Evolutionary conservation across 352 stramenopile genomes (phyloP).

Genomic region (Phytophthora sojae): DNA sequence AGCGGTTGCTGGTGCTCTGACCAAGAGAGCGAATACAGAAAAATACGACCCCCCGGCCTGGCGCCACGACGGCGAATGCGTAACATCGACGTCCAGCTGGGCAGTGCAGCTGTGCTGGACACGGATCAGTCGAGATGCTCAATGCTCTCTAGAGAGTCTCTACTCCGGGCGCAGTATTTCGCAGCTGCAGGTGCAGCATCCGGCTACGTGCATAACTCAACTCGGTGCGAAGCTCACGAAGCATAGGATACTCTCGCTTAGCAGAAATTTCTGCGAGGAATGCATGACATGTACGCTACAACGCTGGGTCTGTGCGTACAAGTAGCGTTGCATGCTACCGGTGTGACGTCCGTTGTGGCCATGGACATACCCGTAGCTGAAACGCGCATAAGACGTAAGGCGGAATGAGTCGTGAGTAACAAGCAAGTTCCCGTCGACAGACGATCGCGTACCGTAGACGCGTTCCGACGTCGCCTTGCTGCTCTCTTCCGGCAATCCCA

Average conservation of each 20-base stretch:
- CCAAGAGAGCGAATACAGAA: constrained; percentile 21
- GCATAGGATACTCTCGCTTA: background rate
- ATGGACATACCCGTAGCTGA: background rate
- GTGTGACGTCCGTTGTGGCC: constrained; percentile 2
- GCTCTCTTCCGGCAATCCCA: constrained; percentile 3
- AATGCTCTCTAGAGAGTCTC: background rate
- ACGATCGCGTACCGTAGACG: constrained; percentile 5
- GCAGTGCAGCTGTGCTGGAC: constrained; percentile 13
- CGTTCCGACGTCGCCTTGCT: constrained; percentile 2
- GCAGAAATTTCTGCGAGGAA: background rate
- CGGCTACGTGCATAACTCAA: background rate
- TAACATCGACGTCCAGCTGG: constrained; percentile 7
- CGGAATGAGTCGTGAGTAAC: constrained; percentile 28
- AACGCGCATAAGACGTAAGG: constrained; percentile 9
- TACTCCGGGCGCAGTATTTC: constrained; percentile 1
- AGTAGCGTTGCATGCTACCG: background rate
- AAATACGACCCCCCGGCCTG: constrained; percentile 6
- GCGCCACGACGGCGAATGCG: background rate
- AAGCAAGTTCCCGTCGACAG: constrained; percentile 5
- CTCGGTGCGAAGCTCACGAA: background rate
- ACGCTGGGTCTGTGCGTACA: background rate
- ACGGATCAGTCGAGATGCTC: constrained; percentile 18
- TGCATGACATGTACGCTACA: background rate
- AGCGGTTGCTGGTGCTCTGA: constrained; percentile 12
- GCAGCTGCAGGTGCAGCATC: background rate